Percentiles rank a stretch among this genome's conserved stretches.
Evolutionary conservation across 768 basidiomycete genomes (phyloP).

Genomic region (Sarcodon sp.): DNA sequence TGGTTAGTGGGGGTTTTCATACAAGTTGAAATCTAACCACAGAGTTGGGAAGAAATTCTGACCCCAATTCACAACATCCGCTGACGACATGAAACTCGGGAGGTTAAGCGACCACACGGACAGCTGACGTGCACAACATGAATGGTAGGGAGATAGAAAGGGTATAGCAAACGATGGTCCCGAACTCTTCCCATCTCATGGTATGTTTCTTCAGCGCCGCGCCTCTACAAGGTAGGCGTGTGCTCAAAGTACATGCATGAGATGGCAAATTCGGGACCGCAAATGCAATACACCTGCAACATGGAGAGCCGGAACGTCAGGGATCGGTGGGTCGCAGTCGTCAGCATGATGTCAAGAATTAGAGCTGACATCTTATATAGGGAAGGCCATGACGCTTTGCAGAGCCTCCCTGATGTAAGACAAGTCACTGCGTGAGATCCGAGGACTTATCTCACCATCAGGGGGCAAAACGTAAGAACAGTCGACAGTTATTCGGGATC

Average conservation of each 20-base stretch:
- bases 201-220: not conserved
- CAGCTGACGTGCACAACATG: not conserved
- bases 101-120: not conserved
- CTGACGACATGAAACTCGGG: not conserved
- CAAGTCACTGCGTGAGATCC: no score
- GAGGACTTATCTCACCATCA: no score
- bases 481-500: no score
- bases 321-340: not conserved
- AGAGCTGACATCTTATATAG: not conserved
- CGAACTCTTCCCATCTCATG: not conserved
- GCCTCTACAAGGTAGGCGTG: not conserved
- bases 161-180: not conserved
- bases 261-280: no score
- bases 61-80: not conserved
- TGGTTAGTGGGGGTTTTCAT: not conserved
- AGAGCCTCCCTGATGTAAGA: no score
- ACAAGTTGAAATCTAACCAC: not conserved
- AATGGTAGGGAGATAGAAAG: not conserved
- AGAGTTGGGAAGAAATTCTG: not conserved
- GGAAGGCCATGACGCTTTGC: not conserved
- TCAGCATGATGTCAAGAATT: not conserved
- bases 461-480: no score
- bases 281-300: not conserved
- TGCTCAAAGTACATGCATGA: not conserved
- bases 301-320: not conserved